Base-by-base conservation (phyloP, 257 asterid species). In the Gentiana straminea region DNA sequence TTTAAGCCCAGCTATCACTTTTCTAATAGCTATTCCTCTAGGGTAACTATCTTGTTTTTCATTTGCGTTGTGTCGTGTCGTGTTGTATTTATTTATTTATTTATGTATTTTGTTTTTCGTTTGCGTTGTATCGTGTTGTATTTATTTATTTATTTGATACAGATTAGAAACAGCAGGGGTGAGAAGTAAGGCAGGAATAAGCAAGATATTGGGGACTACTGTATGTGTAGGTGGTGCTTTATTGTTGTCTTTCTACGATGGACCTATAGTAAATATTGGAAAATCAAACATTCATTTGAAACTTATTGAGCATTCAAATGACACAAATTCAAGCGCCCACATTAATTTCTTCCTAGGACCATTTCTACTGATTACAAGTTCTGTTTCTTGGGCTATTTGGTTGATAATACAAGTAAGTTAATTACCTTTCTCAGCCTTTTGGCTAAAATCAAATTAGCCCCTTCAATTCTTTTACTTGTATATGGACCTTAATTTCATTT, bases 351-450 rank as follows among this genome's bases (percentile, higher is more conserved):
- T 84, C 0, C 64, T 70, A 54, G 98, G 98, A 0, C 94, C 97
- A 8, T 35, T 81, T 61, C 86, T 92, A 13, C 79, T 88, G 67
- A 65, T 92, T 3, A 58, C 74, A 3, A 92, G 98, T 57, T 77
- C 95, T 33, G 55, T 83, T 69, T 70, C 97, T 35, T 92, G 95
- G 90, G 89, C 95, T 4, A 54, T 81, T 7, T 88, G 94, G 94
- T 51, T 89, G 34, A 85, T 81, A 57, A 66, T 86, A 73, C 97
- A 84, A 70, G 96, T 86, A 70, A 70, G 62, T 24, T 24, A 24
- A 24, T 24, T 24, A 24, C 24, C 24, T 24, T 24, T 24, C 24
- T 24, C 24, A 1, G 24, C 24, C 24, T 24, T 24, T 24, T 24
- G 24, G 24, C 24, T 24, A 24, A 24, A 24, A 24, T 24, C 24